Evolutionary conservation across 176 grass and related monocot genomes (phyloP), one percentile per base, ranked within the genome.

Genomic region (Aegilops speltoides): DNA sequence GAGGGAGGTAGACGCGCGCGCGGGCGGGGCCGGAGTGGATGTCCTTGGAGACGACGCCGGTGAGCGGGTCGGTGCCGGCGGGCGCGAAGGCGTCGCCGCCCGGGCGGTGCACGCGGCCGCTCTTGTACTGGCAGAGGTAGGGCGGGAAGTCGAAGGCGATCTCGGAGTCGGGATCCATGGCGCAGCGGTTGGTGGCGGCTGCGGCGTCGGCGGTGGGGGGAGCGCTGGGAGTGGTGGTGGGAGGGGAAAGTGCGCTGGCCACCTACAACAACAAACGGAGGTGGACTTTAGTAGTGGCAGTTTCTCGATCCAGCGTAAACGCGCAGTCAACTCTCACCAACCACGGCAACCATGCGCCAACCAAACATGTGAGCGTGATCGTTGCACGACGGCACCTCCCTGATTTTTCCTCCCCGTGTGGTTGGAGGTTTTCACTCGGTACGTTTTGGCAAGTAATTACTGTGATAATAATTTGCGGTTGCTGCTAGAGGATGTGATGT

Each of bases 121-220:
- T 96, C 89, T 91, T 96, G 94, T 91, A 96, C 52, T 91, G 89
- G 89, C 87, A 93, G 54, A 96, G 84, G 87, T 87, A 93, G 45
- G 91, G 87, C 23, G 8, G 20, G 86, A 96, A 96, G 78, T 96
- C 89, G 91, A 91, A 93, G 78, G 13, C 80, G 81, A 91, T 52
- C 83, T 96, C 91, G 57, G 88, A 79, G 84, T 96, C 91, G 75
- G 84, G 82, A 93, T 92, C 94, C 94, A 93, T 93, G 77, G 89
- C 71, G 38, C 22, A 10, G 63, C 17, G 75, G 81, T 85, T 85
- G 85, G 81, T 76, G 75, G 57, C 22, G 54, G 22, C 76, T 80
- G 67, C 61, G 38, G 2, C 38, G 73, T 41, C n/a, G 56, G 23
- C 68, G 33, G 40, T 19, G 7, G 54, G 48, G 48, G 15, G 48